A percentile compares a stretch with the other conserved stretches of the same genome.
Evolutionary conservation across 1,284 basidiomycete species (phyloP).

Genomic region (Phellinidium pouzarii): DNA sequence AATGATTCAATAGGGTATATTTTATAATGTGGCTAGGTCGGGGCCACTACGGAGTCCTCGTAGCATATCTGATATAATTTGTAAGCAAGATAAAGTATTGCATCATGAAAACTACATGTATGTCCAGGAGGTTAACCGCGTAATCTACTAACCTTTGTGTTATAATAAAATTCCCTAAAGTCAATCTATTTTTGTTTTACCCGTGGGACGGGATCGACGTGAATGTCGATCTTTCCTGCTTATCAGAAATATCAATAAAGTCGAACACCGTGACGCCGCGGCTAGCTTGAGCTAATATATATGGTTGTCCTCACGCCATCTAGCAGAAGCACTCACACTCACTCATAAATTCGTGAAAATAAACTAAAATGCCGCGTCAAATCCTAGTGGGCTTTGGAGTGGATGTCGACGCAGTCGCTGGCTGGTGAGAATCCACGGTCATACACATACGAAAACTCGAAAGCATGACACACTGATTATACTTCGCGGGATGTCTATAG

Average conservation of each 20-base stretch:
- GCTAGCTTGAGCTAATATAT: background rate
- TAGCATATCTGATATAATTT: no score
- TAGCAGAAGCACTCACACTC: background rate
- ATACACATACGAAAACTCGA: background rate
- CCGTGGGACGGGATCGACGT: no score
- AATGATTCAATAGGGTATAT: no score
- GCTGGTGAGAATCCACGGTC: conserved; percentile 37
- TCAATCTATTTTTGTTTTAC: no score
- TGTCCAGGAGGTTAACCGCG: no score
- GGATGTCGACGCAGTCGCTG: conserved; percentile 60
- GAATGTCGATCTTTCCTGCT: background rate
- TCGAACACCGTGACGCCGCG: background rate
- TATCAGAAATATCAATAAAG: background rate
- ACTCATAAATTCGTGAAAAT: background rate
- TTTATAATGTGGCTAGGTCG: no score
- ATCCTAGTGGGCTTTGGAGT: conserved; percentile 50
- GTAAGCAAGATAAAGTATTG: no score
- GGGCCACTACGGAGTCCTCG: no score
- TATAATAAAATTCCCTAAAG: no score
- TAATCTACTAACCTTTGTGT: no score
- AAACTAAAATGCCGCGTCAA: conserved; percentile 11
- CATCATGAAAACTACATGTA: no score
- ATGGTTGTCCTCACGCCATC: background rate
- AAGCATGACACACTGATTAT: background rate
- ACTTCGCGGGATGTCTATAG: conserved; percentile 27